Percentiles rank a stretch among this genome's conserved stretches.
phyloP scores from a whole-genome alignment of 169 alveolate genomes.

The Cryptosporidium muris region DNA sequence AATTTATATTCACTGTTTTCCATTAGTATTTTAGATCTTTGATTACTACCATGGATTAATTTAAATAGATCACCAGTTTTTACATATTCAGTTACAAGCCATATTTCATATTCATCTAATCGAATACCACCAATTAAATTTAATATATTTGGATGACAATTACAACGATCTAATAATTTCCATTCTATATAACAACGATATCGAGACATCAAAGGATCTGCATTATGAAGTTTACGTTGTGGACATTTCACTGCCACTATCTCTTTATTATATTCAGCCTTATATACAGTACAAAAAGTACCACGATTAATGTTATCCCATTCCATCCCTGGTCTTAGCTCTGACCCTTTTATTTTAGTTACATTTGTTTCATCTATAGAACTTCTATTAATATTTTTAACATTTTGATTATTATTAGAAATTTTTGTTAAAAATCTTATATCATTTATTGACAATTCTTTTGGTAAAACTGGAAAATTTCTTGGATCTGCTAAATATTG shows the following conservation, averaged over 20 bases:
- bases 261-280: constrained; percentile 68
- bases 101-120: constrained; percentile 59
- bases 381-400: background rate
- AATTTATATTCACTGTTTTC: constrained; percentile 32
- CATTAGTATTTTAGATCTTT: constrained; percentile 11
- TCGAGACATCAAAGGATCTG: constrained; percentile 72
- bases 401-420: background rate
- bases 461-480: constrained; percentile 69
- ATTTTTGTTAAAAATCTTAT: constrained; percentile 37
- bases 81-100: constrained; percentile 71
- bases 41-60: constrained; percentile 45
- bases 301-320: constrained; percentile 67
- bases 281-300: constrained; percentile 66
- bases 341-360: constrained; percentile 3
- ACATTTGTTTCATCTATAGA: constrained; percentile 34
- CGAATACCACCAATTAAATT: constrained; percentile 67
- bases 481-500: constrained; percentile 53
- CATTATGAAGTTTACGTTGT: constrained; percentile 45
- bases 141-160: constrained; percentile 67
- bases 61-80: constrained; percentile 68
- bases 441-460: constrained; percentile 28
- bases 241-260: constrained; percentile 75
- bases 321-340: constrained; percentile 32
- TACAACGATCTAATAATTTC: constrained; percentile 62
- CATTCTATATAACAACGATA: constrained; percentile 71